Percentiles rank a stretch among this genome's conserved stretches.
These are phyloP conservation scores for Saccharomycopsis hybrid DNA, from an alignment of 1,139 yeast species.

Conservation along the genomic window DNA sequence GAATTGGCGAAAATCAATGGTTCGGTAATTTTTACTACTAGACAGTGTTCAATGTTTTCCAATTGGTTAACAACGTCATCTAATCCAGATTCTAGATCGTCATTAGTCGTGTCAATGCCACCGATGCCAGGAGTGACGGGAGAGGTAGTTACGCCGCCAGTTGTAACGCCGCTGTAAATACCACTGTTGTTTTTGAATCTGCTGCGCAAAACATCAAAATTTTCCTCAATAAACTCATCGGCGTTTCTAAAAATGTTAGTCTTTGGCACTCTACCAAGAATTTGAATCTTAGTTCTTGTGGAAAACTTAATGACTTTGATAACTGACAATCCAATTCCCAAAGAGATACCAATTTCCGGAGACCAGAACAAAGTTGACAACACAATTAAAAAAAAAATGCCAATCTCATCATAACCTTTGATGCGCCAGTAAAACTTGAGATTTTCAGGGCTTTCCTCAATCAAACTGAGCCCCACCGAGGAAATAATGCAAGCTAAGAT, in stretches of 20 bases:
- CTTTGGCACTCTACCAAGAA: conserved; percentile 75
- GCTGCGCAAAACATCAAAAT: conserved; percentile 7
- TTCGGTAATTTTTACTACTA: conserved; percentile 85
- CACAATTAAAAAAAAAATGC: conserved; percentile 69
- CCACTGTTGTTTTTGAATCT: neutral
- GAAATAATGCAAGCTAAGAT: conserved; percentile 77
- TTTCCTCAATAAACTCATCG: conserved; percentile 38
- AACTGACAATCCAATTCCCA: conserved; percentile 76
- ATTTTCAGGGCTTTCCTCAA: conserved; percentile 86
- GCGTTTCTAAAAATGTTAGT: conserved; percentile 75
- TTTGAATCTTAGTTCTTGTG: conserved; percentile 82
- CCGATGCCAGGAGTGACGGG: too few species aligned
- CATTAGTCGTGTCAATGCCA: neutral
- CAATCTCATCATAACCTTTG: conserved; percentile 69
- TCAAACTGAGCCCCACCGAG: conserved; percentile 66
- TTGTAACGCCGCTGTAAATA: neutral
- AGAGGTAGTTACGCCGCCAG: too few species aligned
- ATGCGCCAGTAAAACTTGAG: conserved; percentile 66
- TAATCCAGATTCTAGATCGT: conserved; percentile 4
- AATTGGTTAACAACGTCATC: conserved; percentile 26
- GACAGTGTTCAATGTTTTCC: conserved; percentile 80
- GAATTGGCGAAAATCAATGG: conserved; percentile 90
- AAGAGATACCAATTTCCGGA: conserved; percentile 81
- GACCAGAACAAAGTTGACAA: conserved; percentile 71
- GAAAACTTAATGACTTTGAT: conserved; percentile 80